Evolutionary conservation across 2,329 filamentous ascomycete species (phyloP), one percentile per base, ranked within the genome.

Genomic region (Aureobasidium vineae): DNA sequence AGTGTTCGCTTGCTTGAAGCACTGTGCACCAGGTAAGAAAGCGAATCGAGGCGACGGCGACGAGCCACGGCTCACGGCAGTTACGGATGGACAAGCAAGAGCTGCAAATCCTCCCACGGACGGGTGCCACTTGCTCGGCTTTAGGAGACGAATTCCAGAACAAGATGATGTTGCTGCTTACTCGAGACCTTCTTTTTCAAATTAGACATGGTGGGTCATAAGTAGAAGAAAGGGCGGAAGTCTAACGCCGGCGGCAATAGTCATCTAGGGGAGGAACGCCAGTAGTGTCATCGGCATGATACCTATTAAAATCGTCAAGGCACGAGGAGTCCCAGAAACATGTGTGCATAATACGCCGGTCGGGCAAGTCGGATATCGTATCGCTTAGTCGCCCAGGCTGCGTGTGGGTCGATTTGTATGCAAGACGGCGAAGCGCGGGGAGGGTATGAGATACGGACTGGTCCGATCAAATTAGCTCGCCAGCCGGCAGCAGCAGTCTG

Each of bases 381-480:
- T 64, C 61, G 49, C 47, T 64, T 31, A 53, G 61, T 43, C n/a
- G 60, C 60, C 47, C 36, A 52, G 60, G 47, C 49, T 54, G 47
- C n/a, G 61, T 54, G 61, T 64, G 61, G 61, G 61, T 64, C 61
- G 36, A 45, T 53, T 36, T 52, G 61, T 52, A 49, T 66, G 53
- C 64, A 66, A 49, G 43, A 66, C 53, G 54, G 57, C 53, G 52
- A 52, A 66, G 64, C 54, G 64, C 41, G 63, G 64, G 61, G 61
- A 31, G 26, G 28, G 31, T 66, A 43, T 52, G 64, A 66, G 45
- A 66, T 66, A 66, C 54, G 54, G 26, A 54, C 53, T 54, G 65
- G 65, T 57, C 57, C 65, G 52, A 66, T 66, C 52, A 60, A 66
- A 63, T 63, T 66, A 63, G 65, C 65, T 63, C 65, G 54, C 65